Conservation (phyloP, 768 basidiomycete species). For the Termitomyces sp. region DNA sequence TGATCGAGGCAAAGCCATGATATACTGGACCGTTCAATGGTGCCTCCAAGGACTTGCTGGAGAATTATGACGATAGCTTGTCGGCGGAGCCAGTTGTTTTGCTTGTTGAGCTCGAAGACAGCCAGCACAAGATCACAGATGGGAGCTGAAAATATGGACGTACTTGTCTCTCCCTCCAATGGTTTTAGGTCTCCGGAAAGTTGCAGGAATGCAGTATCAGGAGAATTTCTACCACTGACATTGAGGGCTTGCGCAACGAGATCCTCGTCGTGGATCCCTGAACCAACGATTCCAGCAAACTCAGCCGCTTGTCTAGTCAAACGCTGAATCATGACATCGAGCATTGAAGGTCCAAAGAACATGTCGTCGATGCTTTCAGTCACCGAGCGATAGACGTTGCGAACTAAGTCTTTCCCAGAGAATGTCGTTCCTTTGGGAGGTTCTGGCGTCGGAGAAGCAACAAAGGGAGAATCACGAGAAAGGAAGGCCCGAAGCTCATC, state of each 20-base stretch:
- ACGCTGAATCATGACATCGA: slow-evolving; percentile 91
- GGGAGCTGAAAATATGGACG: slow-evolving; percentile 86
- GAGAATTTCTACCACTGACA: slow-evolving; percentile 58
- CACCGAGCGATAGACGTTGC: slow-evolving; percentile 86
- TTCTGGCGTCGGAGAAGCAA: slow-evolving; percentile 46
- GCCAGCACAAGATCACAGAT: slow-evolving; percentile 93
- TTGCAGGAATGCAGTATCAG: slow-evolving; percentile 68
- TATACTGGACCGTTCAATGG: slow-evolving; percentile 83
- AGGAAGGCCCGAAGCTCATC: slow-evolving; percentile 81
- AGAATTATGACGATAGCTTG: slow-evolving; percentile 96
- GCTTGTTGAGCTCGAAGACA: slow-evolving; percentile 92
- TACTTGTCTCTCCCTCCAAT: slow-evolving; percentile 83
- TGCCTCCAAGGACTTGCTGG: slow-evolving; percentile 93
- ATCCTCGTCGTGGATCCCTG: slow-evolving; percentile 79
- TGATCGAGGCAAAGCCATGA: background rate
- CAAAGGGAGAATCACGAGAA: slow-evolving; percentile 83
- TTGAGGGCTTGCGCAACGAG: slow-evolving; percentile 77
- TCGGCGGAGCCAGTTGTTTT: slow-evolving; percentile 93
- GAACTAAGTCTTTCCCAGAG: slow-evolving; percentile 74
- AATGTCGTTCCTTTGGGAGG: slow-evolving; percentile 44
- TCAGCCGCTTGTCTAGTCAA: slow-evolving; percentile 88
- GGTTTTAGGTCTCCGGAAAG: slow-evolving; percentile 77
- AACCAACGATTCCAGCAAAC: slow-evolving; percentile 78
- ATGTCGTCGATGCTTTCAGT: slow-evolving; percentile 96
- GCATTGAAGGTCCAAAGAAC: slow-evolving; percentile 93